These are phyloP conservation scores for Paraleonurus japonicus DNA, from an alignment of 257 asterid genomes.

Conservation along the genomic window DNA sequence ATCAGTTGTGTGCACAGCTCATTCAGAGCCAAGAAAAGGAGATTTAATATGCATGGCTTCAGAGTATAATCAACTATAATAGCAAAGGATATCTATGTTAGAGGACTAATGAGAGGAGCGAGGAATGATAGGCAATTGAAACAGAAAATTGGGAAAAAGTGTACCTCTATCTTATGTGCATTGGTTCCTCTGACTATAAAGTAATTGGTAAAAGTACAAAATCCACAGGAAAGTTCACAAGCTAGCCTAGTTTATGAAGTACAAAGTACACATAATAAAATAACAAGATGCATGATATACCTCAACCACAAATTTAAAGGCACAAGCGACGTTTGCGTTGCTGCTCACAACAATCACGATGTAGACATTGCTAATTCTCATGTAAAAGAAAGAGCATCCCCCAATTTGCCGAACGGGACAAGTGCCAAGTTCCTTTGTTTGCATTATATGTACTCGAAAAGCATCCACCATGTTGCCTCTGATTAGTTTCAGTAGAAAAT, in stretches of 20 bases:
- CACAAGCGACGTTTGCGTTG: slow-evolving; percentile 98
- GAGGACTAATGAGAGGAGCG: neutral
- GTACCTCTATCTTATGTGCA: neutral
- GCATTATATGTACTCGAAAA: slow-evolving; percentile 95
- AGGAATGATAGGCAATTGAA: slow-evolving; percentile 14
- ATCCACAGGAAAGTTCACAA: slow-evolving; percentile 18
- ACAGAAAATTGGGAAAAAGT: slow-evolving; percentile 6
- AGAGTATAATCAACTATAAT: neutral
- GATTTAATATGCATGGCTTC: slow-evolving; percentile 8
- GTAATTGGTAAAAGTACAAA: neutral
- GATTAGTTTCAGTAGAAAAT: slow-evolving; percentile 27
- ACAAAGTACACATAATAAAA: neutral
- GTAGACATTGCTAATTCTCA: slow-evolving; percentile 97
- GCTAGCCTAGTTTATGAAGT: slow-evolving; percentile 22
- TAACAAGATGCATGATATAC: slow-evolving; percentile 38
- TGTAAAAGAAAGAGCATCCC: slow-evolving; percentile 98
- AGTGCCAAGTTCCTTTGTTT: slow-evolving; percentile 98
- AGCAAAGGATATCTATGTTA: slow-evolving; percentile 7
- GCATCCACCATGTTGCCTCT: slow-evolving; percentile 99
- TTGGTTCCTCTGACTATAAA: slow-evolving; percentile 8
- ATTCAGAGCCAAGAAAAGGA: slow-evolving; percentile 16
- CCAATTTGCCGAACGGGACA: slow-evolving; percentile 99
- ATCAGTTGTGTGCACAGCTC: slow-evolving; percentile 15
- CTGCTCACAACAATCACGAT: slow-evolving; percentile 99
- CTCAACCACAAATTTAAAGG: slow-evolving; percentile 99